Conservation (phyloP, 768 basidiomycete species). For the Termitomyces sp. region DNA sequence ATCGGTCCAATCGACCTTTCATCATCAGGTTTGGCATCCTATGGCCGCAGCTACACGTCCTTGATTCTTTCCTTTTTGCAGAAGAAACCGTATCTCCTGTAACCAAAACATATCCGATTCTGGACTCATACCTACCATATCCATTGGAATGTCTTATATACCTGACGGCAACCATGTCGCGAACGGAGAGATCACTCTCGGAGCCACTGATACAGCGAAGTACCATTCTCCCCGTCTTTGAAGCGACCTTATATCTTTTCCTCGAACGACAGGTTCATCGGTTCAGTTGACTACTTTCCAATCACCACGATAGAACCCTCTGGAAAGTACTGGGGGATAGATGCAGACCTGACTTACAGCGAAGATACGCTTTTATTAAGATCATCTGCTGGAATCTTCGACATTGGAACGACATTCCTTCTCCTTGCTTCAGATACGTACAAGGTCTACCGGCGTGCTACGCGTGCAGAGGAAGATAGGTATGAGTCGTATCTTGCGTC, state of each 20-base stretch:
- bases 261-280: slow-evolving; percentile 15
- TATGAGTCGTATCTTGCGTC: slow-evolving; percentile 17
- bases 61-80: background rate
- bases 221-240: slow-evolving; percentile 19
- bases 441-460: slow-evolving; percentile 45
- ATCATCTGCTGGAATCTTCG: slow-evolving; percentile 34
- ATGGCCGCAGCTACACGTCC: background rate
- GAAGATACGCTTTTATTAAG: slow-evolving; percentile 25
- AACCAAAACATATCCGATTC: slow-evolving; percentile 49
- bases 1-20: slow-evolving; percentile 46
- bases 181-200: slow-evolving; percentile 55
- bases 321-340: slow-evolving; percentile 45
- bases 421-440: slow-evolving; percentile 56
- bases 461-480: slow-evolving; percentile 46
- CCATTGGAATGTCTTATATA: slow-evolving; percentile 46
- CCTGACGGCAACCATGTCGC: slow-evolving; percentile 29
- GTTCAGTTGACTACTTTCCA: slow-evolving; percentile 24
- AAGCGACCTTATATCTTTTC: background rate
- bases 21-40: background rate
- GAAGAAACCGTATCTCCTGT: slow-evolving; percentile 45
- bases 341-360: slow-evolving; percentile 42
- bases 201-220: slow-evolving; percentile 43
- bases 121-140: slow-evolving; percentile 37
- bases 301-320: slow-evolving; percentile 39
- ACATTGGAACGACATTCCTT: slow-evolving; percentile 17